Percentiles rank a stretch among this genome's conserved stretches.
Conservation (phyloP, 192 early-diverging fungal genomes). For the Linnemannia elongata region DNA sequence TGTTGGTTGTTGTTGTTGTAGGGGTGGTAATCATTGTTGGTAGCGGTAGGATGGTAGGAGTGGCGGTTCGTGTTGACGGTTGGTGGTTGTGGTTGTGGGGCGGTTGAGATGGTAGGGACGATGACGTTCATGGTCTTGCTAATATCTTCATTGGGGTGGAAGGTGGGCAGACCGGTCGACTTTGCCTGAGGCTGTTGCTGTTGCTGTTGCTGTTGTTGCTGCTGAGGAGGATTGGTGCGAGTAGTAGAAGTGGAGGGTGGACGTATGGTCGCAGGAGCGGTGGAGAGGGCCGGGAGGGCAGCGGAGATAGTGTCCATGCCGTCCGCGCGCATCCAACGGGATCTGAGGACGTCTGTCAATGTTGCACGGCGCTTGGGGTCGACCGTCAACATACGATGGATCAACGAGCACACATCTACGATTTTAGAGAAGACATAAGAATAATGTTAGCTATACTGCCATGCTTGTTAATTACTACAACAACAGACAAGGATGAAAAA, state of each 20-base stretch:
- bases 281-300: constrained; percentile 34
- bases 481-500: not conserved
- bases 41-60: constrained; percentile 41
- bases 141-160: constrained; percentile 45
- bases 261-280: constrained; percentile 26
- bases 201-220: constrained; percentile 25
- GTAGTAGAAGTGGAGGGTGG: constrained; percentile 20
- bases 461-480: not conserved
- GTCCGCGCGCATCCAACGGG: constrained; percentile 66
- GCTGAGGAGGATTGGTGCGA: constrained; percentile 18
- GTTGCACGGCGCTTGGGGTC: constrained; percentile 69
- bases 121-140: constrained; percentile 28
- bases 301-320: constrained; percentile 37
- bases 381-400: constrained; percentile 63
- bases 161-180: constrained; percentile 29
- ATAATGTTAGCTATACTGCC: not conserved
- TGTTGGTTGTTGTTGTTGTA: constrained; percentile 1
- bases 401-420: constrained; percentile 61
- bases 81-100: not conserved
- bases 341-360: constrained; percentile 63
- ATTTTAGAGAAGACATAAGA: constrained; percentile 11
- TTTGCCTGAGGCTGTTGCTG: constrained; percentile 13
- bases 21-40: constrained; percentile 6
- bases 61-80: constrained; percentile 32
- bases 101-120: not conserved